Percentiles rank a stretch among this genome's conserved stretches.
These are phyloP conservation scores for Leccinum boreale DNA, from an alignment of 768 basidiomycete genomes.

Conservation along the genomic window DNA sequence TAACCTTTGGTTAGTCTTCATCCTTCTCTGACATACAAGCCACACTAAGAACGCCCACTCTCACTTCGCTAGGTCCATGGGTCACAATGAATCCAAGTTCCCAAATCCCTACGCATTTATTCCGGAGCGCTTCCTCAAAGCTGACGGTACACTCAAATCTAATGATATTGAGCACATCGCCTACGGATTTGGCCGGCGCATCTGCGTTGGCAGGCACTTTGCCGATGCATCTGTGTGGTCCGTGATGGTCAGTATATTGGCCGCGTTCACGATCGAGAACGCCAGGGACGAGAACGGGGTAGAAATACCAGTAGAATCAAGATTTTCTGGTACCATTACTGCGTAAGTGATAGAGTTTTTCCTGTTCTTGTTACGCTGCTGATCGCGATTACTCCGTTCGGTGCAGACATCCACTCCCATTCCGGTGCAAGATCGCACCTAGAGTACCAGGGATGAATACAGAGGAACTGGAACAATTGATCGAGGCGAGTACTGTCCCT, in stretches of 20 bases:
- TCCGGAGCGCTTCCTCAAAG: slow-evolving; percentile 40
- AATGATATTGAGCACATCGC: slow-evolving; percentile 10
- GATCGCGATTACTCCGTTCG: background rate
- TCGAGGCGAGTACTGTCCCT: slow-evolving; percentile 11
- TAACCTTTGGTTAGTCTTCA: slow-evolving; percentile 17
- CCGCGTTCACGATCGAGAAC: slow-evolving; percentile 15
- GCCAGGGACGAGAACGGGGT: slow-evolving; percentile 17
- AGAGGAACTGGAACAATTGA: slow-evolving; percentile 9
- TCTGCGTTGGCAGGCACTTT: slow-evolving; percentile 29
- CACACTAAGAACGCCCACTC: background rate
- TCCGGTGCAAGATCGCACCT: slow-evolving; percentile 12
- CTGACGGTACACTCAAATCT: slow-evolving; percentile 16
- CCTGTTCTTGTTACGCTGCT: background rate
- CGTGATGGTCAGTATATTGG: slow-evolving; percentile 16
- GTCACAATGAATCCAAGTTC: slow-evolving; percentile 31
- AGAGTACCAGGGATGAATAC: slow-evolving; percentile 8
- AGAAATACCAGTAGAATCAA: slow-evolving; percentile 19
- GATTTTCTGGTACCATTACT: background rate
- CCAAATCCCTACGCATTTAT: slow-evolving; percentile 35
- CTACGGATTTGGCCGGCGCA: slow-evolving; percentile 31
- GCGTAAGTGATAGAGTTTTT: slow-evolving; percentile 8
- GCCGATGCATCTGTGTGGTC: slow-evolving; percentile 25
- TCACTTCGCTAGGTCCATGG: slow-evolving; percentile 19
- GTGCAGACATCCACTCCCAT: slow-evolving; percentile 16
- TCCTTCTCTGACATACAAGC: background rate